Conservation (phyloP, 345 rosid genomes). For the Zanthoxylum bungeanum region DNA sequence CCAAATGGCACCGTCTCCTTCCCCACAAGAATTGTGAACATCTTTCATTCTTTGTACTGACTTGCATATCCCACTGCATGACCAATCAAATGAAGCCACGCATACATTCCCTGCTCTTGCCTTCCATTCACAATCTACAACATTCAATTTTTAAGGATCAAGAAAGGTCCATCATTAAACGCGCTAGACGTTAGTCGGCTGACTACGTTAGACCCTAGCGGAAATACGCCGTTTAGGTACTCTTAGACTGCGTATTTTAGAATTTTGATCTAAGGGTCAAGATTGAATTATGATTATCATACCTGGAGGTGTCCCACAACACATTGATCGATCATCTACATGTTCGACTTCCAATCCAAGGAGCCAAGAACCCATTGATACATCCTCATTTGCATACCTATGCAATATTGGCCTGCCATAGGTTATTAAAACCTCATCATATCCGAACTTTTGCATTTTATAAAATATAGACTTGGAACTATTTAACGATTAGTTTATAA, state of each 20-base stretch:
- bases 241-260: too few relatives aligned
- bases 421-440: neutral
- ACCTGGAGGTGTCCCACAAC: constrained; percentile 92
- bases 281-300: neutral
- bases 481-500: too few relatives aligned
- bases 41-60: constrained; percentile 67
- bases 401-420: constrained; percentile 69
- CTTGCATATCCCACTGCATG: constrained; percentile 86
- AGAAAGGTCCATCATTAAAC: neutral
- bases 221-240: too few relatives aligned
- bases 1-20: constrained; percentile 67
- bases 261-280: neutral
- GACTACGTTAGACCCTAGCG: too few relatives aligned
- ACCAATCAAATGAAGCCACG: constrained; percentile 87
- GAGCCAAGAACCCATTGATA: constrained; percentile 80
- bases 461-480: too few relatives aligned
- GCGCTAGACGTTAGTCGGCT: too few relatives aligned
- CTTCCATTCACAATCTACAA: constrained; percentile 72
- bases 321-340: constrained; percentile 75
- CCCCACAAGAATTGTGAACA: constrained; percentile 72
- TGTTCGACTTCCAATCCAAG: constrained; percentile 86
- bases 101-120: constrained; percentile 69
- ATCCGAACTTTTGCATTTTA: neutral
- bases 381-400: constrained; percentile 92
- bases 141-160: neutral